phyloP scores from a whole-genome alignment of 106 monocot genomes.

The Iris macrosiphon region DNA sequence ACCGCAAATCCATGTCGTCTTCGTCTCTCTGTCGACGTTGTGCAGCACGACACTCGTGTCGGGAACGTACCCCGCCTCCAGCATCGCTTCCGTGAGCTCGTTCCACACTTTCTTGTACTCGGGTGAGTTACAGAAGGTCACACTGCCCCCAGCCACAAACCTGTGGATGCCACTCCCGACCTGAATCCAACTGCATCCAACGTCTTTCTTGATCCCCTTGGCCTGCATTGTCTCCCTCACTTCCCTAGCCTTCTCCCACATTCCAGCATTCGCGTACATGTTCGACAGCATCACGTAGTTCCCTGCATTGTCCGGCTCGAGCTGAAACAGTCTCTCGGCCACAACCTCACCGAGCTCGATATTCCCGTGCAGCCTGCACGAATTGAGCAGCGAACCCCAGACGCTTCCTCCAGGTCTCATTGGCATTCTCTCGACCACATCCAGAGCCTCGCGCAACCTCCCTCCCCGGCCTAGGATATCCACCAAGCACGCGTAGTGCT shows the following conservation, averaged over 20 bases:
- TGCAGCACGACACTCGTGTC: slow-evolving; percentile 42
- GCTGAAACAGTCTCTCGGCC: slow-evolving; percentile 65
- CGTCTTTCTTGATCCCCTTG: slow-evolving; percentile 44
- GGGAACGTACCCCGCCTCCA: slow-evolving; percentile 41
- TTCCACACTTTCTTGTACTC: slow-evolving; percentile 62
- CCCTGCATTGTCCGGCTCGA: slow-evolving; percentile 72
- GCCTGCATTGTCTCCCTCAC: slow-evolving; percentile 47
- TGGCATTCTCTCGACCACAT: slow-evolving; percentile 60
- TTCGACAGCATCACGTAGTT: slow-evolving; percentile 83
- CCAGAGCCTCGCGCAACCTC: slow-evolving; percentile 56
- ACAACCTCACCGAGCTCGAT: slow-evolving; percentile 65
- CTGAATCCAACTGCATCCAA: slow-evolving; percentile 85
- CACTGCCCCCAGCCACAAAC: slow-evolving; percentile 68
- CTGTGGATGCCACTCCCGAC: slow-evolving; percentile 51
- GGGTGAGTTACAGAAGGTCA: slow-evolving; percentile 54
- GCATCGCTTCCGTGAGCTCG: slow-evolving; percentile 47
- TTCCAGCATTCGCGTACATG: slow-evolving; percentile 47
- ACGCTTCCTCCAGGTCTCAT: slow-evolving; percentile 62
- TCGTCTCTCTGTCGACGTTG: slow-evolving; percentile 46
- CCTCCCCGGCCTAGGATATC: slow-evolving; percentile 83
- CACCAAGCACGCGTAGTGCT: slow-evolving; percentile 82
- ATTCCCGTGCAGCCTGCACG: slow-evolving; percentile 74
- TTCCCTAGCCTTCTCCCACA: slow-evolving; percentile 38
- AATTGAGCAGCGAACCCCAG: slow-evolving; percentile 92
- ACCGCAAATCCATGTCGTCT: slow-evolving; percentile 26